phyloP scores from a whole-genome alignment of 2,329 filamentous ascomycete genomes.

The Calonectria hongkongensis region DNA sequence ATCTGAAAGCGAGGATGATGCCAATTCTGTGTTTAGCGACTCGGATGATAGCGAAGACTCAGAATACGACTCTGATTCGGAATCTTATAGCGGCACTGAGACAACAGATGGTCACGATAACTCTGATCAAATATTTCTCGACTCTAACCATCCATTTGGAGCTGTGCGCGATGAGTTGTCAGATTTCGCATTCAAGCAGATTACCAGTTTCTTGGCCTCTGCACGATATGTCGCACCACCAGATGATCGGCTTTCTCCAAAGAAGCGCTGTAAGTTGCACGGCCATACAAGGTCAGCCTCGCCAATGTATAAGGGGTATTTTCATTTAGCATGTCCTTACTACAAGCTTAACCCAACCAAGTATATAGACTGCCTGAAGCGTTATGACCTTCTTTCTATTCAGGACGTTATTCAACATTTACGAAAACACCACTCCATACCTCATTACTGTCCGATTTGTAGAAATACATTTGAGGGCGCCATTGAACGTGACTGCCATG shows the following conservation, averaged over 20 bases:
- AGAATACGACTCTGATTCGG: neutral
- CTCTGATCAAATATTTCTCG: neutral
- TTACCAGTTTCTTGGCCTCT: neutral
- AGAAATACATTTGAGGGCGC: neutral
- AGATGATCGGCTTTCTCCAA: neutral
- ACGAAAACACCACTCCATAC: neutral
- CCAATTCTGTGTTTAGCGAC: neutral
- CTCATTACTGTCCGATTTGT: slow-evolving; percentile 14
- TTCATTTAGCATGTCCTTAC: slow-evolving; percentile 9
- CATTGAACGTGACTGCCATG: neutral
- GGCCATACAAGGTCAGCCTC: neutral
- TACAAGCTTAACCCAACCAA: neutral
- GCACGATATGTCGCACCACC: neutral
- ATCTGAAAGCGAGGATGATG: neutral
- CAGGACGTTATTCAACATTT: slow-evolving; percentile 5
- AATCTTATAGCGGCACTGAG: neutral
- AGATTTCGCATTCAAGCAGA: neutral
- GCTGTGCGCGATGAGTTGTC: neutral
- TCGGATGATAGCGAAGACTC: neutral
- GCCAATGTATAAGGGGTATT: neutral
- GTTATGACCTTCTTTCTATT: neutral
- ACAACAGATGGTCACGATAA: neutral
- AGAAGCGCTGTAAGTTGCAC: neutral
- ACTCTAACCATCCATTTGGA: neutral
- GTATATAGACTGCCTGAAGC: neutral